Base-by-base conservation (phyloP, 2,329 filamentous ascomycete species). In the Ophiosphaerella narmari region DNA sequence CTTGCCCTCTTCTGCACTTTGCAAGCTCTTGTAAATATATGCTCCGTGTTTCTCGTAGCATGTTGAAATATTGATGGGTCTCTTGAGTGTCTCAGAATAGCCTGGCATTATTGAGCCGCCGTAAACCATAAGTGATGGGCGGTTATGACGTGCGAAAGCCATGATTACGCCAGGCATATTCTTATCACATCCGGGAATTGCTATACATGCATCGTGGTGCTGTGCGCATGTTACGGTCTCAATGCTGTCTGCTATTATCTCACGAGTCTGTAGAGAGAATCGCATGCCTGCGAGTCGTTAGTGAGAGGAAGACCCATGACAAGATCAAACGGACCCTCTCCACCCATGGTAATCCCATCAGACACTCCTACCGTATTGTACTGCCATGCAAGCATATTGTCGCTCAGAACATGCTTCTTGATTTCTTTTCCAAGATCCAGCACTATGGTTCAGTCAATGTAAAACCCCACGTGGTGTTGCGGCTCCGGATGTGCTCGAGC, bases 171-270 rank as follows among this genome's bases (percentile, higher is more conserved):
- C 77, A n/a, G 73, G 73, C 94, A 99, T 97, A 79, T 99, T 99
- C 86, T 99, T 99, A 83, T 99, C 94, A 77, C 94, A 99, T 41
- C 94, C 94, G 12, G 94, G 94, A 66, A 99, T 89, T 45, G 91
- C 96, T 71, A 99, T 89, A 76, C 97, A 97, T 63, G 86, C 93
- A 75, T 99, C 94, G 73, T 99, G 97, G 91, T 92, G 97, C 77
- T 99, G 94, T 13, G 91, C 94, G 62, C 91, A 88, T 92, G 97
- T 99, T 66, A 99, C 94, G 5, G 94, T 97, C 82, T 99, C 94
- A 68, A 99, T 96, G 55, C 90, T 95, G 78, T 99, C 94, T 67
- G 94, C 94, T 66, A 99, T 99, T 67, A 99, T 85, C 75, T 99
- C 94, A 73, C 94, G 84, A 62, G 90, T 96, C 79, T 97, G 94